Base-by-base conservation (phyloP, 768 basidiomycete species). In the Pleurotus pulmonarius region DNA sequence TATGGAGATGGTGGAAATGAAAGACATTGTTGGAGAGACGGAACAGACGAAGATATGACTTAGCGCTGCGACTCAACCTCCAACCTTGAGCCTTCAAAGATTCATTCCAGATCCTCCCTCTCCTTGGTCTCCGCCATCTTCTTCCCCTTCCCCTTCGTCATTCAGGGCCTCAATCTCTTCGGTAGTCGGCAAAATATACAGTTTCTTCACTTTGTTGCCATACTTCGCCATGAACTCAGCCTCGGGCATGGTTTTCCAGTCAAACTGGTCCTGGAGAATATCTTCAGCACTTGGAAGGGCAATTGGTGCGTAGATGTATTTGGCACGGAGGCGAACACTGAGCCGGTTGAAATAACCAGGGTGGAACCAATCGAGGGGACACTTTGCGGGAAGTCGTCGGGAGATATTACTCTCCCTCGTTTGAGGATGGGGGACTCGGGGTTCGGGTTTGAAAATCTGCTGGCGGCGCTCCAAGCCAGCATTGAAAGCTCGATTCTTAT, bases 331-430 rank as follows among this genome's bases (percentile, higher is more conserved):
- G 34, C 6, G 15, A 16, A 51, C 20, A 39, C 29, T 29, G 18
- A 37, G 37, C 13, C 12, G 15, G 22, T 51, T 51, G 25, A 51
- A 51, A n/a, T 15, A 34, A 16, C 39, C 37, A 12, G 49, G 34
- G 15, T 51, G 29, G 29, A 51, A 51, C 49, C 49, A 51, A 37
- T 51, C 49, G 13, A 51, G 49, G 12, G 49, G n/a, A 51, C 49
- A 51, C 7, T 34, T 18, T 11, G 12, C 11, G 15, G 49, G 49
- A 16, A 51, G 12, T 12, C 29, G 49, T 12, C 7, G 18, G 6
- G 49, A 38, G 7, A 51, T 11, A 20, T 8, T 38, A 38, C 9
- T 37, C 12, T 29, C 26, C 12, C 39, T 29, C 9, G 24, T 1
- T 15, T 51, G 6, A 24, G 37, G 29, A 38, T 51, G 49, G 11